Conservation (phyloP, 148 eudicot species). For the Chenopodium album region DNA sequence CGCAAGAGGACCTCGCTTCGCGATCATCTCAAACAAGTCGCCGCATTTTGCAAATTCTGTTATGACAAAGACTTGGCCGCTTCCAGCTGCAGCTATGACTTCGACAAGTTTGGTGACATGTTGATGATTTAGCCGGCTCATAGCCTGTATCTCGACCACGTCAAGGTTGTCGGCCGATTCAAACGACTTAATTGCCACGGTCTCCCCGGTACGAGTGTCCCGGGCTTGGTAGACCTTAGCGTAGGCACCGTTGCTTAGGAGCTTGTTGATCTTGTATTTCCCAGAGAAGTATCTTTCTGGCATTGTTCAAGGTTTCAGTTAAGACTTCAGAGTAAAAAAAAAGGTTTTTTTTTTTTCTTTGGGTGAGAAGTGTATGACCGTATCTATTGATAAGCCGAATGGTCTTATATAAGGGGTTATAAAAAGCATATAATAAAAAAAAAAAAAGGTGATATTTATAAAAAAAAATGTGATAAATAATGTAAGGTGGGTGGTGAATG, state of each 20-base stretch:
- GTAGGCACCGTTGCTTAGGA: conserved; percentile 58
- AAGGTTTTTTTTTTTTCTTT: background rate
- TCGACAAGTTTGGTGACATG: conserved; percentile 59
- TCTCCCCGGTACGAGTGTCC: conserved; percentile 43
- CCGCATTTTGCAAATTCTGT: conserved; percentile 77
- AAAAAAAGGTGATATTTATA: background rate
- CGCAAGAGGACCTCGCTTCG: conserved; percentile 45
- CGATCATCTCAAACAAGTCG: conserved; percentile 54
- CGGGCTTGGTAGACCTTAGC: conserved; percentile 70
- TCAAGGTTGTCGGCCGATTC: conserved; percentile 34
- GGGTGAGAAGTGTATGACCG: background rate
- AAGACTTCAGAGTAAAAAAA: background rate
- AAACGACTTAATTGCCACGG: conserved; percentile 54
- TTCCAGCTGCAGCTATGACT: conserved; percentile 57
- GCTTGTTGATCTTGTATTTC: conserved; percentile 57
- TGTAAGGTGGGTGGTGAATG: conserved; percentile 1
- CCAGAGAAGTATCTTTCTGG: conserved; percentile 36
- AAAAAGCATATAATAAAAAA: background rate
- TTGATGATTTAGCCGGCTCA: conserved; percentile 56
- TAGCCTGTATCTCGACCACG: conserved; percentile 55
- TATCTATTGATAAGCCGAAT: background rate
- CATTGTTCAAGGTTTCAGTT: conserved; percentile 7
- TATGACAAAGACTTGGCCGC: conserved; percentile 48
- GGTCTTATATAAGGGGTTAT: background rate
- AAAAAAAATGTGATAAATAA: background rate